Percentiles rank a stretch among this genome's conserved stretches.
Conservation (phyloP, 495 filamentous ascomycete genomes). For the Penicillium daleae region DNA sequence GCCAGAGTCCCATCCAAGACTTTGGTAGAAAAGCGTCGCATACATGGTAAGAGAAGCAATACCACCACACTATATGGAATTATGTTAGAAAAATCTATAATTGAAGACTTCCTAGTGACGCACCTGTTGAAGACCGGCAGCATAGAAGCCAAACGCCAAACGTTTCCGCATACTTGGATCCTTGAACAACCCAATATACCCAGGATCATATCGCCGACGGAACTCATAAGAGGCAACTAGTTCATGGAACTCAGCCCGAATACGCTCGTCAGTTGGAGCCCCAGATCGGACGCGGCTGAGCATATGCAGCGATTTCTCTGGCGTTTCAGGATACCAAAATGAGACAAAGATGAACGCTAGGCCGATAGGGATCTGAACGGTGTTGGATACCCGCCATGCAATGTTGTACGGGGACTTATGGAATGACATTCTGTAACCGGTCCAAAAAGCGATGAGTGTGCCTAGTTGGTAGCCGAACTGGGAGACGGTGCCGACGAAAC, state of each 20-base stretch:
- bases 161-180: slow-evolving; percentile 40
- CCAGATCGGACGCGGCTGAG: slow-evolving; percentile 37
- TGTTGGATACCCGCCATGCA: slow-evolving; percentile 43
- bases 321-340: slow-evolving; percentile 41
- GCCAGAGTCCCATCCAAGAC: slow-evolving; percentile 40
- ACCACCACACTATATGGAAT: slow-evolving; percentile 15
- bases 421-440: slow-evolving; percentile 47
- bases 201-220: slow-evolving; percentile 29
- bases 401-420: slow-evolving; percentile 42
- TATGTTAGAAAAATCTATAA: not conserved
- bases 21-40: slow-evolving; percentile 42
- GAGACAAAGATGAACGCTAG: slow-evolving; percentile 37
- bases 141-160: slow-evolving; percentile 39
- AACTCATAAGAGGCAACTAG: slow-evolving; percentile 40
- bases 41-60: slow-evolving; percentile 38
- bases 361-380: slow-evolving; percentile 43
- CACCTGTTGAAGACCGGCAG: slow-evolving; percentile 39
- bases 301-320: slow-evolving; percentile 31
- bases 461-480: slow-evolving; percentile 37
- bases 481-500: slow-evolving; percentile 42
- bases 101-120: not conserved
- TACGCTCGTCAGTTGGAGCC: slow-evolving; percentile 29
- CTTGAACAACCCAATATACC: slow-evolving; percentile 37
- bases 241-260: slow-evolving; percentile 42
- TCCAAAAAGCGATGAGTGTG: slow-evolving; percentile 43